Percentiles rank a stretch among this genome's conserved stretches.
Evolutionary conservation across 441 rosid genomes (phyloP).

Genomic region (Syzygium malaccense): DNA sequence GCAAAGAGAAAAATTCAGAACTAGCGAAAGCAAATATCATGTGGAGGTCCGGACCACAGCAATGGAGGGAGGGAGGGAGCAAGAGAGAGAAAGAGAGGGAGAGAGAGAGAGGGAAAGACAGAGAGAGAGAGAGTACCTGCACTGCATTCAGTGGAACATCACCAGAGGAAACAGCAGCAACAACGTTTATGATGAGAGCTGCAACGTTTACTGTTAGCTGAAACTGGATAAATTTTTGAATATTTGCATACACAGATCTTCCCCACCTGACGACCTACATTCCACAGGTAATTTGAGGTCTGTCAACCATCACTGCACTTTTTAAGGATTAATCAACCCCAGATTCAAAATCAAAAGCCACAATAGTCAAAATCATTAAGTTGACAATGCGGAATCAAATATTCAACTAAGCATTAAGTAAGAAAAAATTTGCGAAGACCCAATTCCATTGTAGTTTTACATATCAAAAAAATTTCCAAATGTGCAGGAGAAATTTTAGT

Average conservation of each 20-base stretch:
- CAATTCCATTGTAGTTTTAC: neutral
- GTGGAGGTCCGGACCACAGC: neutral
- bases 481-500: neutral
- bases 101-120: neutral
- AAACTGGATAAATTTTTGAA: constrained; percentile 98
- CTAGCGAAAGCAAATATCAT: neutral
- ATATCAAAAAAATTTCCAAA: accelerated
- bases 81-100: neutral
- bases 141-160: constrained; percentile 98
- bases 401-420: neutral
- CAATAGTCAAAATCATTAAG: neutral
- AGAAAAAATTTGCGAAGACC: neutral
- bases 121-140: constrained; percentile 45
- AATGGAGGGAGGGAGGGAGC: neutral
- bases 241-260: constrained; percentile 95
- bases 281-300: neutral
- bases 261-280: constrained; percentile 97
- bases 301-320: neutral
- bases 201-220: constrained; percentile 99
- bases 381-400: neutral
- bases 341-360: accelerated
- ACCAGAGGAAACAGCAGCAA: constrained; percentile 89
- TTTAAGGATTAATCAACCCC: neutral
- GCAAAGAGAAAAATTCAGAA: neutral
- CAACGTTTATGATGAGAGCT: constrained; percentile 87